Evolutionary conservation across 2,329 filamentous ascomycete species (phyloP), one percentile per base, ranked within the genome.

Genomic region (Aspergillus ochraceus): DNA sequence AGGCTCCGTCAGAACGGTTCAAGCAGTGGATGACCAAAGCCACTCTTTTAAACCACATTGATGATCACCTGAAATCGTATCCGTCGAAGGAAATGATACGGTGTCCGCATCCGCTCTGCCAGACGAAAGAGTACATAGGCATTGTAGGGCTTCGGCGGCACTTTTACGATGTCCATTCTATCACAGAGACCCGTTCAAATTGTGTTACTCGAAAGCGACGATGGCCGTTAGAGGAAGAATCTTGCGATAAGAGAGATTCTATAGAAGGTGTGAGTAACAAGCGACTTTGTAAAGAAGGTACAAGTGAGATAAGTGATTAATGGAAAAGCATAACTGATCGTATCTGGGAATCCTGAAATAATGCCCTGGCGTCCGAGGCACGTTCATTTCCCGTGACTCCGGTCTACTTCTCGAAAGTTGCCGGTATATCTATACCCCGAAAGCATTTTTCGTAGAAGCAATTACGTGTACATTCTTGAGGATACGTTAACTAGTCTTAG

Each of bases 11-110:
- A 10, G 36, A 60, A 30, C 20, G 59, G n/a, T 62, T 58, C 4
- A 52, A 64, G 24, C 60, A 64, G 29, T 64, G 55, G 62, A 30
- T 59, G 19, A 52, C 22, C 2, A 64, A 64, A 29, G 20, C 55
- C 3, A 64, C 52, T 20, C 49, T 64, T 1, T 26, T 64, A 12
- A 64, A 60, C 22, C 55, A 64, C 26, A 64, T 62, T 55, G 30
- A 64, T 49, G 5, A 11, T 11, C 57, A 64, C n/a, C 14, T 61
- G 30, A 39, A 49, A 9, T 12, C 4, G 1, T 22, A 50, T 4
- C 14, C 20, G 17, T 22, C 45, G 2, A 17, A 36, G 32, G 20
- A 22, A 12, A 5, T 6, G 5, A 36, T 53, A 12, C 30, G 19
- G 17, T 62, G 54, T 26, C 60, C 60, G n/a, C 54, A 62, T 46